Conservation (phyloP, 192 early-diverging fungal genomes). For the Coemansia reversa region DNA sequence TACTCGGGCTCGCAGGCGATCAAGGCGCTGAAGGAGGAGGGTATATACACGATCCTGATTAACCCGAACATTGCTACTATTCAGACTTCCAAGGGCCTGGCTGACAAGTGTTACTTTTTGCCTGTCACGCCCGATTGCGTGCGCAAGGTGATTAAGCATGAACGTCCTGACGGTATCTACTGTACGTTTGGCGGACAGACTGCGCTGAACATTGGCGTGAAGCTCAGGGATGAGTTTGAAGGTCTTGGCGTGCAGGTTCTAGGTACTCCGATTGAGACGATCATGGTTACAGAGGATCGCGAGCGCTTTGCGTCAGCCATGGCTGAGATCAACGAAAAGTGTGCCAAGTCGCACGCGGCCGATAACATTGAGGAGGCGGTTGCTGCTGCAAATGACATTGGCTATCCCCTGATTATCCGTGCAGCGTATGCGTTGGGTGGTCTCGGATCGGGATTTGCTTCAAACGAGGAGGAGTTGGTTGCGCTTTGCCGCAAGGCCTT, state of each 20-base stretch:
- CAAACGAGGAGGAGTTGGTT: slow-evolving; percentile 78
- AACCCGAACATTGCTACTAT: slow-evolving; percentile 99
- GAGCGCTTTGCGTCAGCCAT: slow-evolving; percentile 89
- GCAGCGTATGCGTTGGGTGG: slow-evolving; percentile 96
- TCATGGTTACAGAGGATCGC: slow-evolving; percentile 97
- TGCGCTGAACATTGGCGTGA: slow-evolving; percentile 94
- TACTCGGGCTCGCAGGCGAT: slow-evolving; percentile 97
- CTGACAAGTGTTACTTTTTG: slow-evolving; percentile 97
- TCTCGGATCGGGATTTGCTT: slow-evolving; percentile 95
- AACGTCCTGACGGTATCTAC: slow-evolving; percentile 98
- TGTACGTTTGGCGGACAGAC: slow-evolving; percentile 99
- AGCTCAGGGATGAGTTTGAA: slow-evolving; percentile 84
- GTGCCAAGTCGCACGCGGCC: slow-evolving; percentile 84
- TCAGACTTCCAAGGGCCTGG: slow-evolving; percentile 95
- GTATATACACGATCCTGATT: slow-evolving; percentile 95
- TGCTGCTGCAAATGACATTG: slow-evolving; percentile 80
- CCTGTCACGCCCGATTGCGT: slow-evolving; percentile 95
- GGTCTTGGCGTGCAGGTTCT: slow-evolving; percentile 87
- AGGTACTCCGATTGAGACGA: slow-evolving; percentile 91
- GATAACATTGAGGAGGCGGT: slow-evolving; percentile 82
- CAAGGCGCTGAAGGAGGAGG: slow-evolving; percentile 97
- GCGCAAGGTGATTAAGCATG: slow-evolving; percentile 91
- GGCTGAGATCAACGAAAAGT: slow-evolving; percentile 86
- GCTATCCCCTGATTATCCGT: slow-evolving; percentile 95
- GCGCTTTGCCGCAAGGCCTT: slow-evolving; percentile 86